Evolutionary conservation across 1,284 basidiomycete species (phyloP).

Genomic region (Entoloma clypeatum): DNA sequence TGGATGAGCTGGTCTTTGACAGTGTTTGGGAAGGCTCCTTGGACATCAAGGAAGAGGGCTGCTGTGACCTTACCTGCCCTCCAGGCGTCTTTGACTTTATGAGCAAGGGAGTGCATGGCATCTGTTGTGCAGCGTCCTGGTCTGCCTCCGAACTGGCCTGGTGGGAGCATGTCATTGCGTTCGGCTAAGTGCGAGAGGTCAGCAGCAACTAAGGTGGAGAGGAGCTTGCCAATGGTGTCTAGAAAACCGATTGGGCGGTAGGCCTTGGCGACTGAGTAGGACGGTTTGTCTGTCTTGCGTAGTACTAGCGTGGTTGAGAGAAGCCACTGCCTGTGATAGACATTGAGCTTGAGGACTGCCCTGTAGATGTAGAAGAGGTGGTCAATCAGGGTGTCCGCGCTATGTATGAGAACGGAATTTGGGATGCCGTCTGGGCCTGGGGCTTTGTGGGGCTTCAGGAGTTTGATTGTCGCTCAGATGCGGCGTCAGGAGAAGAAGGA

Average conservation of each 20-base stretch:
- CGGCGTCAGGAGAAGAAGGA: background rate
- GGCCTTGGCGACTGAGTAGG: conserved; percentile 26
- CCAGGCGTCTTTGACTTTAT: conserved; percentile 30
- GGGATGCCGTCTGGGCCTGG: conserved; percentile 29
- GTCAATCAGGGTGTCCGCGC: conserved; percentile 14
- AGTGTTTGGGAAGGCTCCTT: conserved; percentile 31
- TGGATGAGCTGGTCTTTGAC: conserved; percentile 25
- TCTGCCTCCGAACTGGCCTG: conserved; percentile 31
- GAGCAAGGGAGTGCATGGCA: conserved; percentile 28
- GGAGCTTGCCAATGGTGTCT: conserved; percentile 23
- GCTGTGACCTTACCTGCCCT: conserved; percentile 26
- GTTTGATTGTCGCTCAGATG: background rate
- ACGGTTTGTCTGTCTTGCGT: conserved; percentile 27
- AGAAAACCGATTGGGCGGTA: conserved; percentile 29
- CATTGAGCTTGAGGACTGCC: conserved; percentile 19
- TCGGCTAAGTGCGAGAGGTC: conserved; percentile 24
- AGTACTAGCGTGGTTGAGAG: conserved; percentile 17
- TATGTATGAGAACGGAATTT: conserved; percentile 27
- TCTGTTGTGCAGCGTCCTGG: conserved; percentile 34
- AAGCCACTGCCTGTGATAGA: conserved; percentile 19
- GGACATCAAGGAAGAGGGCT: conserved; percentile 31
- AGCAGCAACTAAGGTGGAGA: conserved; percentile 25
- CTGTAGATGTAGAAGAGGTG: conserved; percentile 24
- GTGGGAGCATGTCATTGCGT: conserved; percentile 24
- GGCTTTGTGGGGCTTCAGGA: conserved; percentile 30